Conservation (phyloP, 2,329 filamentous ascomycete species). For the Plectosphaerella sp. region DNA sequence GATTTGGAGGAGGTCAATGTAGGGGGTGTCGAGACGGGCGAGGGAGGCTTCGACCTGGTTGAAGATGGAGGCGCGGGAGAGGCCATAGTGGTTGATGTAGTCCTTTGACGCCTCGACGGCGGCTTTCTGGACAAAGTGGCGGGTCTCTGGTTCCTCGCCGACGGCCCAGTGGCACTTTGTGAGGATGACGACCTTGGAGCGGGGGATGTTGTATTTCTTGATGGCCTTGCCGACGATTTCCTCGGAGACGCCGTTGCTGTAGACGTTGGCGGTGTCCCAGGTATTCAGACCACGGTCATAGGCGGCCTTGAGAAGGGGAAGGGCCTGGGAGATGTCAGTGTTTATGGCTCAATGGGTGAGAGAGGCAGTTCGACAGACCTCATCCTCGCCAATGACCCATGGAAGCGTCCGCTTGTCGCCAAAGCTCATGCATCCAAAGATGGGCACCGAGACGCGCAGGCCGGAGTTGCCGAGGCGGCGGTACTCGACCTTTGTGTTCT, state of each 20-base stretch:
- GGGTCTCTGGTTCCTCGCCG: slow-evolving; percentile 34
- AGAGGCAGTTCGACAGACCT: slow-evolving; percentile 14
- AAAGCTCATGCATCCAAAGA: slow-evolving; percentile 62
- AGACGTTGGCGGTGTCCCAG: slow-evolving; percentile 49
- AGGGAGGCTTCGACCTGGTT: slow-evolving; percentile 59
- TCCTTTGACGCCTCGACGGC: slow-evolving; percentile 18
- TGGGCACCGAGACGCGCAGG: slow-evolving; percentile 57
- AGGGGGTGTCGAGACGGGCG: slow-evolving; percentile 46
- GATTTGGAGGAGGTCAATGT: slow-evolving; percentile 59
- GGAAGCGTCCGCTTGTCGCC: slow-evolving; percentile 45
- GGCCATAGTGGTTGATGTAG: slow-evolving; percentile 32
- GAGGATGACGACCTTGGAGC: slow-evolving; percentile 53
- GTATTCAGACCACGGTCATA: slow-evolving; percentile 62
- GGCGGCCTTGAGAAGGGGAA: slow-evolving; percentile 58
- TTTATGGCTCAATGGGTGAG: not conserved
- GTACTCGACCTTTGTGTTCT: slow-evolving; percentile 39
- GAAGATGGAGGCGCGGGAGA: slow-evolving; percentile 62
- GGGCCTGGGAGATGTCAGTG: slow-evolving; percentile 23
- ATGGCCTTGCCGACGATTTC: slow-evolving; percentile 53
- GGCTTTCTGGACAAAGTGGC: slow-evolving; percentile 15
- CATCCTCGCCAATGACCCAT: slow-evolving; percentile 56
- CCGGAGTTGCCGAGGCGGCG: slow-evolving; percentile 55
- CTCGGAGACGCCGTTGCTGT: slow-evolving; percentile 52
- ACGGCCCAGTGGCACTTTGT: slow-evolving; percentile 51
- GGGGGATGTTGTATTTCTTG: slow-evolving; percentile 52